These are phyloP conservation scores for Sordaria brevicollis DNA, from an alignment of 495 filamentous ascomycete species.

Conservation along the genomic window DNA sequence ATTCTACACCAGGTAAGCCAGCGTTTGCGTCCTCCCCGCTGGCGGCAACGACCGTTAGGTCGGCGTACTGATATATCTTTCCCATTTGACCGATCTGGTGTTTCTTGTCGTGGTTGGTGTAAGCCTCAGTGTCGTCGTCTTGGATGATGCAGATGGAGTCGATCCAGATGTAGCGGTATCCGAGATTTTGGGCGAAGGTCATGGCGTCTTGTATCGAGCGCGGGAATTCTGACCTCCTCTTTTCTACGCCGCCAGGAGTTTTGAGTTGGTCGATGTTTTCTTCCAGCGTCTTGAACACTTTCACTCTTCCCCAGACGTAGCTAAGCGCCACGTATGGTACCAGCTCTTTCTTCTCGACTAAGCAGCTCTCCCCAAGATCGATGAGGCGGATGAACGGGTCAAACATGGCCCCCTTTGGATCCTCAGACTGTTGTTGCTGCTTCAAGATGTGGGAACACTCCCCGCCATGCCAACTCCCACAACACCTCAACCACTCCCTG, in stretches of 20 bases:
- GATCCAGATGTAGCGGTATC: conserved; percentile 12
- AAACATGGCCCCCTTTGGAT: not conserved
- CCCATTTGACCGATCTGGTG: conserved; percentile 17
- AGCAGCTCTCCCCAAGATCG: not conserved
- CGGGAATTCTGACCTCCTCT: not conserved
- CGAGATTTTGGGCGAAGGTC: not conserved
- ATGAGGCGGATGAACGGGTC: not conserved
- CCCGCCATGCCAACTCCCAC: not conserved
- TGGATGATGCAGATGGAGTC: conserved; percentile 24
- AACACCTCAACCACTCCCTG: not conserved
- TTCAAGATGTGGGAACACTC: not conserved
- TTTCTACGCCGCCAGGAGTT: not conserved
- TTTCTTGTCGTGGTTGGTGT: conserved; percentile 3
- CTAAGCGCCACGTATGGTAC: not conserved
- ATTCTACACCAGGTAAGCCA: not conserved
- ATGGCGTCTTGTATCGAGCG: not conserved
- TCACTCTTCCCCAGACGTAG: not conserved
- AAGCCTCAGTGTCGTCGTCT: conserved; percentile 9
- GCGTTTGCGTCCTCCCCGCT: not conserved
- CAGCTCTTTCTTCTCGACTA: not conserved
- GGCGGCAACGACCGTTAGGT: not conserved
- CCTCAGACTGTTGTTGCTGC: not conserved
- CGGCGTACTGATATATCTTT: conserved; percentile 1
- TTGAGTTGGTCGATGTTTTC: not conserved
- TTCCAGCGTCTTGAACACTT: not conserved